A percentile compares a stretch with the other conserved stretches of the same genome.
Evolutionary conservation across 805 yeast species (phyloP).

Genomic region (Priceomyces haplophilus): DNA sequence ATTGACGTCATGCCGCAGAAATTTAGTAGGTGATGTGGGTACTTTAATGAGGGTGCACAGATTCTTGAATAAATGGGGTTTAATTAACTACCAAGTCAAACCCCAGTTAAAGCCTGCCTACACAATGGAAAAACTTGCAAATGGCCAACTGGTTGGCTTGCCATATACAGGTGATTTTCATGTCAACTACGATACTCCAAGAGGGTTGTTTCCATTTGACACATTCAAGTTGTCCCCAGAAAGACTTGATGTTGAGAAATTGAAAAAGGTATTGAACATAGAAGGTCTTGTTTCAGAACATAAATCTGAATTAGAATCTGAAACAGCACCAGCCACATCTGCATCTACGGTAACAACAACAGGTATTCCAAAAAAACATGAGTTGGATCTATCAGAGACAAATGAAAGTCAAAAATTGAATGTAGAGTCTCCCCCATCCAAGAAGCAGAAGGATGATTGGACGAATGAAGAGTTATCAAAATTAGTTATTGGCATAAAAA

Average conservation of each 20-base stretch:
- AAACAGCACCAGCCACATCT: not conserved
- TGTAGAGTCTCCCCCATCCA: slow-evolving; percentile 16
- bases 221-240: slow-evolving; percentile 68
- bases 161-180: slow-evolving; percentile 76
- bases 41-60: slow-evolving; percentile 80
- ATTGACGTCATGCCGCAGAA: slow-evolving; percentile 86
- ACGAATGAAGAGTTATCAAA: slow-evolving; percentile 56
- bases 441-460: slow-evolving; percentile 54
- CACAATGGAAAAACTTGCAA: slow-evolving; percentile 48
- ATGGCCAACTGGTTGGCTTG: slow-evolving; percentile 47
- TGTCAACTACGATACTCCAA: slow-evolving; percentile 80
- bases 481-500: slow-evolving; percentile 60
- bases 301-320: not conserved
- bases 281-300: slow-evolving; percentile 4
- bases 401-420: not conserved
- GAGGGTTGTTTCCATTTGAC: slow-evolving; percentile 90
- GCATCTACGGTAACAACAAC: not conserved
- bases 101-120: slow-evolving; percentile 69
- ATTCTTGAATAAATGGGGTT: slow-evolving; percentile 87
- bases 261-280: slow-evolving; percentile 26
- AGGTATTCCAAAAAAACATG: not conserved
- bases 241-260: slow-evolving; percentile 36
- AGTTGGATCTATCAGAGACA: slow-evolving; percentile 1
- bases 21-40: slow-evolving; percentile 88
- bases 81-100: slow-evolving; percentile 88